Evolutionary conservation across 2,329 filamentous ascomycete species (phyloP).

Genomic region (Aspergillus sp.): DNA sequence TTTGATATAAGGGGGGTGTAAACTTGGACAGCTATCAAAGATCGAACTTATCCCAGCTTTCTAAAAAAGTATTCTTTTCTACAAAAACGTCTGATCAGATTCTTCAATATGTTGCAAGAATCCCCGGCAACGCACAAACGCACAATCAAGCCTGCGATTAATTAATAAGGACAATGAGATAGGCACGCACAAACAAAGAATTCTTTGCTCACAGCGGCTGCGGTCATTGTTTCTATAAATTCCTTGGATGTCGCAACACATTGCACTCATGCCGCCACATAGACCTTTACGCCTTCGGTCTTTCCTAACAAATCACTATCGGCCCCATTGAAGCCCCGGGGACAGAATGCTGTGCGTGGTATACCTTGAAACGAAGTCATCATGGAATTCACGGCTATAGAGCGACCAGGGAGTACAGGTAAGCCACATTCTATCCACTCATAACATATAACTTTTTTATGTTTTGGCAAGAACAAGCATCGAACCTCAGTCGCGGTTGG

Average conservation of each 20-base stretch:
- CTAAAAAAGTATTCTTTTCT: background rate
- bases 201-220: background rate
- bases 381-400: background rate
- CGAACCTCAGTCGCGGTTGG: background rate
- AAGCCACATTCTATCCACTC: background rate
- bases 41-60: background rate
- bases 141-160: background rate
- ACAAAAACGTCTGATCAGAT: background rate
- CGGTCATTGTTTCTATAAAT: background rate
- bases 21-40: background rate
- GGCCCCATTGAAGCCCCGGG: background rate
- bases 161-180: background rate
- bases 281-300: background rate
- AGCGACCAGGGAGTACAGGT: background rate
- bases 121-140: too few species aligned
- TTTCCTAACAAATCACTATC: background rate
- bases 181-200: background rate
- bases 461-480: background rate
- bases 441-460: background rate
- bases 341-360: background rate
- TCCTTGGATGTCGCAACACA: background rate
- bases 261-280: conserved; percentile 1
- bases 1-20: too few species aligned
- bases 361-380: background rate
- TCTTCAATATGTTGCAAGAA: background rate